These are phyloP conservation scores for Drechmeria coniospora DNA, from an alignment of 2,329 filamentous ascomycete species.

Conservation along the genomic window DNA sequence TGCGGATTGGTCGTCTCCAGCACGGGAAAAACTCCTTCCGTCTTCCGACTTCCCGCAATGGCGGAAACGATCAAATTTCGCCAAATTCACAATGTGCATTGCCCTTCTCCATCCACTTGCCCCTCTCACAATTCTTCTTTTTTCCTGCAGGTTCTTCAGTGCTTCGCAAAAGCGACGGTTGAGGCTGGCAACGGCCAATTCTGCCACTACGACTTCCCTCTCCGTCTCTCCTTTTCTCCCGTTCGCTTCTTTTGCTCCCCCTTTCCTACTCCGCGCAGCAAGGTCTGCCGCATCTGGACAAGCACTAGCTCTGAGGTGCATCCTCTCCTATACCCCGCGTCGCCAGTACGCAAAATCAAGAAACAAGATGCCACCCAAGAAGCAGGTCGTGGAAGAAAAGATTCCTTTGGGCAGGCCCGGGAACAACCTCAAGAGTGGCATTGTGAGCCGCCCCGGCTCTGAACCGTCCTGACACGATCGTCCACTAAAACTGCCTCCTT, in stretches of 20 bases:
- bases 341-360: slow-evolving; percentile 46
- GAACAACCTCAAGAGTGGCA: slow-evolving; percentile 98
- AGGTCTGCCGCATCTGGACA: slow-evolving; percentile 45
- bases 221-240: slow-evolving; percentile 15
- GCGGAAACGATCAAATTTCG: slow-evolving; percentile 16
- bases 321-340: slow-evolving; percentile 31
- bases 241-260: slow-evolving; percentile 38
- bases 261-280: slow-evolving; percentile 44
- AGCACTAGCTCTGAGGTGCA: slow-evolving; percentile 36
- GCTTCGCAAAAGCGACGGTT: slow-evolving; percentile 11
- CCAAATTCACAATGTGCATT: too few relatives aligned
- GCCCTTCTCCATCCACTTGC: too few relatives aligned
- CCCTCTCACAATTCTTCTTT: too few relatives aligned
- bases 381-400: slow-evolving; percentile 83
- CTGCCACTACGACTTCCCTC: slow-evolving; percentile 28
- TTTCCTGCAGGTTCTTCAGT: slow-evolving; percentile 4
- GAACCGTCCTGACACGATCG: slow-evolving; percentile 1
- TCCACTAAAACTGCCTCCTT: neutral
- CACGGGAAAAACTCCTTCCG: neutral
- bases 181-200: slow-evolving; percentile 27
- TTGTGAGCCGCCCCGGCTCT: slow-evolving; percentile 45
- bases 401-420: slow-evolving; percentile 87
- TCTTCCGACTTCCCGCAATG: neutral
- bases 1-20: too few relatives aligned
- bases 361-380: slow-evolving; percentile 90